Base-by-base conservation (phyloP, 2,329 filamentous ascomycete genomes). In the Fusarium abutilonis region DNA sequence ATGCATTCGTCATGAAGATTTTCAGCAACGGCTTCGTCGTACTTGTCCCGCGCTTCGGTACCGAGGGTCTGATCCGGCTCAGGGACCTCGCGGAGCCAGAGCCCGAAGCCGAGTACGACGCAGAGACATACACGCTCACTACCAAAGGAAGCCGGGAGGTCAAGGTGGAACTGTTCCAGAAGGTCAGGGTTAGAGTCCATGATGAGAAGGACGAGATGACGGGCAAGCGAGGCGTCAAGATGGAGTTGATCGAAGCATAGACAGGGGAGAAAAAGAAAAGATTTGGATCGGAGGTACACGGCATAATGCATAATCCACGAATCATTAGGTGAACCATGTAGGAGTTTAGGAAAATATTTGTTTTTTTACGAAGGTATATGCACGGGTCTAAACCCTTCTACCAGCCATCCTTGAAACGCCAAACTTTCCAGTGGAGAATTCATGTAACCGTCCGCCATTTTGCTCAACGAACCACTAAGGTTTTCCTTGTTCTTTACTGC, bases 21-120 rank as follows among this genome's bases (percentile, higher is more conserved):
- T 99, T 99, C 77, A 93, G 91, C 74, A 99, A 99, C 78, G 95
- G 95, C 7, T 94, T 97, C 70, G 95, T 98, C 15, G 93, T 98
- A 10, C 93, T 98, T 60, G 94, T 99, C 45, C 95, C 95, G 7
- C 83, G 92, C 14, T 99, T 99, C 76, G 95, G 95, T 36, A 96
- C 99, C 70, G 95, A 99, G 80, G 90, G 92, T 36, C 79, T 97
- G 60, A 95, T 99, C 64, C 85, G 94, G 10, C 79, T 98, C 68
- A 83, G 92, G 56, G 95, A 98, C 77, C 82, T 98, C 56, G 89
- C 88, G 4, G 86, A 89, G 14, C 84, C 87, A 0, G 92, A 91
- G 74, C 91, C 93, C 1, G 89, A 93, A 64, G 90, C 90, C 43
- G 86, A 86, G 29, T 98, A 92, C 73, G 92, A 99, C 76, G 86